These are phyloP conservation scores for Leucocoprinus birnbaumii DNA, from an alignment of 768 basidiomycete genomes.

Conservation along the genomic window DNA sequence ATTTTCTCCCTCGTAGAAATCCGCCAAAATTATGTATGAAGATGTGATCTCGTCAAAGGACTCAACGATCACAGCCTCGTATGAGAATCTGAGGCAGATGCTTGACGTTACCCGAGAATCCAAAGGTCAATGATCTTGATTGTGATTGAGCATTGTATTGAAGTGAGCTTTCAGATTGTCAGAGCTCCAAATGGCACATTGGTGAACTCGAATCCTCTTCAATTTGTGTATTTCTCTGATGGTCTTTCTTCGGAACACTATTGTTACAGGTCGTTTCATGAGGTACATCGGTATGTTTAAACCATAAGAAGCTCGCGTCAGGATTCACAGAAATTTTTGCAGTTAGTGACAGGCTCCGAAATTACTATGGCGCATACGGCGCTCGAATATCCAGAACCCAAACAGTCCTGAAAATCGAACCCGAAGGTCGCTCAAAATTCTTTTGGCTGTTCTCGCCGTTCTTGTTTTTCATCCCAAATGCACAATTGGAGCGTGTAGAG, in stretches of 20 bases:
- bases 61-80: background rate
- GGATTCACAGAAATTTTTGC: background rate
- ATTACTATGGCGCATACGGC: slow-evolving; percentile 2
- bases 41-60: background rate
- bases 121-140: slow-evolving; percentile 5
- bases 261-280: slow-evolving; percentile 3
- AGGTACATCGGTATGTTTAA: background rate
- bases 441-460: background rate
- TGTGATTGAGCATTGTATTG: too few relatives aligned
- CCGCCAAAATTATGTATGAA: too few relatives aligned
- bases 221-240: too few relatives aligned
- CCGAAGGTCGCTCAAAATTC: background rate
- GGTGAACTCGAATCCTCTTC: slow-evolving; percentile 3
- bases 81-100: slow-evolving; percentile 1
- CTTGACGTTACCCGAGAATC: background rate
- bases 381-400: background rate
- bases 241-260: background rate
- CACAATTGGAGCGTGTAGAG: background rate
- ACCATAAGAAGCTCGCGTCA: too few relatives aligned
- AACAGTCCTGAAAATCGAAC: background rate
- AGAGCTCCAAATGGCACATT: slow-evolving; percentile 10
- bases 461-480: slow-evolving; percentile 2
- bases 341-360: slow-evolving; percentile 4
- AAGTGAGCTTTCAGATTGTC: too few relatives aligned
- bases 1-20: too few relatives aligned